Evolutionary conservation across 208 protist species (phyloP).

Genomic region (Crithidia acanthocephali): DNA sequence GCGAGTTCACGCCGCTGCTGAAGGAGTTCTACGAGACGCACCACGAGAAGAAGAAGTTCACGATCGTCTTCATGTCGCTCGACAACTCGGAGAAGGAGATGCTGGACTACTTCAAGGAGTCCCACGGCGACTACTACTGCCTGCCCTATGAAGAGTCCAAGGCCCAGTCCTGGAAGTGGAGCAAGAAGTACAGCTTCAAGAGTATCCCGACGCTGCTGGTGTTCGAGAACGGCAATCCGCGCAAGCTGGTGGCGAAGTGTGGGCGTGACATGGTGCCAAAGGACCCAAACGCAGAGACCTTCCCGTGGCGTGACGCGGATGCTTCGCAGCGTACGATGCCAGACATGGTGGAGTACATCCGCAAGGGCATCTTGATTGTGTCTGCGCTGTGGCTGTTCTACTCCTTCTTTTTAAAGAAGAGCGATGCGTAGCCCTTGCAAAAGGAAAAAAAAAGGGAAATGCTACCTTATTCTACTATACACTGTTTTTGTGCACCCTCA

Average conservation of each 20-base stretch:
- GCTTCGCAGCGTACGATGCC: not conserved
- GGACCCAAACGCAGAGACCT: constrained; percentile 44
- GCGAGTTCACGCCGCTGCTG: constrained; percentile 81
- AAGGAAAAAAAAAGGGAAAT: too few species aligned
- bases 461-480: too few species aligned
- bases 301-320: constrained; percentile 44
- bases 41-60: constrained; percentile 52
- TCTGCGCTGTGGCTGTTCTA: constrained; percentile 16
- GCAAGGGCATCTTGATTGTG: constrained; percentile 1
- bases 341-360: not conserved
- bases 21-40: constrained; percentile 63
- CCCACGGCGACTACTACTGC: constrained; percentile 45
- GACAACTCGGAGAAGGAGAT: constrained; percentile 54
- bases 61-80: constrained; percentile 53
- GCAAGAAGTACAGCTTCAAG: constrained; percentile 32
- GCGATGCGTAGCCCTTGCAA: too few species aligned
- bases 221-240: constrained; percentile 36
- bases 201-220: constrained; percentile 50
- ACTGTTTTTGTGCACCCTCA: too few species aligned
- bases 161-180: constrained; percentile 22
- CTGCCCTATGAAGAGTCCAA: constrained; percentile 38
- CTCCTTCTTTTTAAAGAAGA: not conserved
- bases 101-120: constrained; percentile 42
- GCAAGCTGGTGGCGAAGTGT: constrained; percentile 29
- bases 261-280: constrained; percentile 35